Evolutionary conservation across 2,329 filamentous ascomycete species (phyloP), one percentile per base, ranked within the genome.

Genomic region (Penicillium oxalicum): DNA sequence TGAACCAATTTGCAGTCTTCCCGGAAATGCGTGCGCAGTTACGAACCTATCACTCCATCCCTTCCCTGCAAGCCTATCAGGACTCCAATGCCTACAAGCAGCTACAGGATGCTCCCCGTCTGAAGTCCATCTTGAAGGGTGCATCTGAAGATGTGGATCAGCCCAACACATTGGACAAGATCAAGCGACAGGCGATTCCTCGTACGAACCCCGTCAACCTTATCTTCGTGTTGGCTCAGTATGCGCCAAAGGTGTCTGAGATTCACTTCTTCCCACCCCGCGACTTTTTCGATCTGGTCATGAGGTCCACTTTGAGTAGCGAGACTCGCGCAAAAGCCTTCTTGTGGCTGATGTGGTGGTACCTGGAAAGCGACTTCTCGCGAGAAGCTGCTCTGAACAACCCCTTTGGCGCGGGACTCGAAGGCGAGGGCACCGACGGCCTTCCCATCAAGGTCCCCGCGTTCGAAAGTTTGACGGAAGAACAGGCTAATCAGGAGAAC

Each of bases 271-370:
- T 86, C 9, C 79, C 83, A 5, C 82, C 84, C 1, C 81, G 85
- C 57, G 93, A 98, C 69, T 97, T 98, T 68, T 95, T 96, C 68
- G 93, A 98, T 62, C 79, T 98, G 12, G 86, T 98, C 60, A 97
- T 97, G 91, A 85, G 88, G 63, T 84, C 85, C 1, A 86, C 87
- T 25, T 79, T 89, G 52, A 88, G 84, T 49, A 97, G 91, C 69
- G 73, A 77, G 57, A 95, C 88, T 53, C 82, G 93, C 54, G 91
- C 93, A 1, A 83, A 76, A 39, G 91, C 91, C 0, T 98, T 98
- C 60, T 73, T 98, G 18, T 98, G 93, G 93, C 76, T 98, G 54
- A 94, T 98, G 83, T 98, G 93, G 93, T 96, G 93, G 76, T 97
- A 98, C 64, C 79, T 98, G 13, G 93, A 98, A 67, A 95, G 91